phyloP scores from a whole-genome alignment of 305 asterid genomes.

The Petunia hybrid region DNA sequence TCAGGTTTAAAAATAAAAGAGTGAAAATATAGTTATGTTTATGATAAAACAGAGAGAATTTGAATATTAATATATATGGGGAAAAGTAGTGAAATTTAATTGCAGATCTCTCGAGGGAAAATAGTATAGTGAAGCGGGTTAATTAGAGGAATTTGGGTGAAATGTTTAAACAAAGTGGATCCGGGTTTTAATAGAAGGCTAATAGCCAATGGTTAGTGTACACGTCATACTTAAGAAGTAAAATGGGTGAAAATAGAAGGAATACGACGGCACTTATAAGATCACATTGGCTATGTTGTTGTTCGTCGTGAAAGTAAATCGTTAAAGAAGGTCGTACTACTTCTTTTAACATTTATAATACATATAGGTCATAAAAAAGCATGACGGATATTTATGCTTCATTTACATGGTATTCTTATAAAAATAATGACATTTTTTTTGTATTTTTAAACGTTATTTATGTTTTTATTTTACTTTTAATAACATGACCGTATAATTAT shows the following conservation, averaged over 20 bases:
- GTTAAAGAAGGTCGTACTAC: no score
- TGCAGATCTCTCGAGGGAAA: slow-evolving; percentile 34
- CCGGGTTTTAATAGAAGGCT: background rate
- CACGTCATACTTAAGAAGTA: background rate
- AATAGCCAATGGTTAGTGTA: background rate
- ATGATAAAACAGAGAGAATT: background rate
- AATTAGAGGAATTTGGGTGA: background rate
- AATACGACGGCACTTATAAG: no score
- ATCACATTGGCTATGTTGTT: no score
- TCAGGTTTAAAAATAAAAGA: background rate
- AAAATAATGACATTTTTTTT: no score
- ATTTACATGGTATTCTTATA: no score
- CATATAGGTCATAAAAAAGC: no score
- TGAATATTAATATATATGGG: slow-evolving; percentile 3
- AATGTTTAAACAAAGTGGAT: background rate
- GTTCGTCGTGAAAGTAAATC: no score
- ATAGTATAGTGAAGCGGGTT: background rate
- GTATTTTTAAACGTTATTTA: no score
- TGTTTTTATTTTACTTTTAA: no score
- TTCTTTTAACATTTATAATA: no score
- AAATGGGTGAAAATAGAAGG: background rate
- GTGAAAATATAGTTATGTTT: slow-evolving; percentile 21
- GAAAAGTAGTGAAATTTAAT: slow-evolving; percentile 11
- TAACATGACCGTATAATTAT: no score
- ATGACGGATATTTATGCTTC: no score